phyloP scores from a whole-genome alignment of 2,329 filamentous ascomycete species.

The Madurella fahalii region DNA sequence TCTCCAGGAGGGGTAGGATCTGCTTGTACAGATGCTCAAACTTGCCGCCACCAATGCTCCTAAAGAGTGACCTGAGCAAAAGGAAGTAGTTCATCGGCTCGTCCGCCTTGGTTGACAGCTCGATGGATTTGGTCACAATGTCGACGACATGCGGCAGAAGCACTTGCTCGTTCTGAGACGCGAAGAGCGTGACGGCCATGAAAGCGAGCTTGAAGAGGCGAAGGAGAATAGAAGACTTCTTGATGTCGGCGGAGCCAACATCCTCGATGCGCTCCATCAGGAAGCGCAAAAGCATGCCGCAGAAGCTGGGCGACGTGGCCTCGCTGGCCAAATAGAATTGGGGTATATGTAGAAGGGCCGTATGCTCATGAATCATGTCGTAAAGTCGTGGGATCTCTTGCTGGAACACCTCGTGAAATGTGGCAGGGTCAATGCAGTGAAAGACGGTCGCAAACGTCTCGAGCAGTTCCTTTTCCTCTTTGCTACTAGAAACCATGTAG shows the following conservation, averaged over 20 bases:
- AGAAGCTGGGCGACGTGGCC: constrained; percentile 94
- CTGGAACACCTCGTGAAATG: constrained; percentile 97
- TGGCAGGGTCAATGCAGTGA: constrained; percentile 95
- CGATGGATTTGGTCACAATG: constrained; percentile 95
- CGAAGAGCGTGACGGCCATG: constrained; percentile 98
- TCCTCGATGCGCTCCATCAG: constrained; percentile 95
- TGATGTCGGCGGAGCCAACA: constrained; percentile 86
- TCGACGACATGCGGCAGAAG: constrained; percentile 93
- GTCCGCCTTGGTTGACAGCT: constrained; percentile 89
- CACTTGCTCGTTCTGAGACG: constrained; percentile 90
- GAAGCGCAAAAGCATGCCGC: constrained; percentile 95
- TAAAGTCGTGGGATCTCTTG: constrained; percentile 96
- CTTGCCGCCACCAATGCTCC: constrained; percentile 93
- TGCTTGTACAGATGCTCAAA: constrained; percentile 99
- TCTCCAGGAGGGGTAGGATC: constrained; percentile 90
- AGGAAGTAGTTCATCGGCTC: constrained; percentile 99
- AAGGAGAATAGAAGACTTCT: constrained; percentile 87
- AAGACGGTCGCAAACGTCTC: constrained; percentile 99
- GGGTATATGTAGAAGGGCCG: constrained; percentile 86
- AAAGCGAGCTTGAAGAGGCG: constrained; percentile 97
- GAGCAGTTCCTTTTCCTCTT: constrained; percentile 94
- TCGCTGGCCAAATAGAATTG: constrained; percentile 99
- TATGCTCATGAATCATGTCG: constrained; percentile 96
- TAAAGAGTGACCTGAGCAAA: constrained; percentile 83
- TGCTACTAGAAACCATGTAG: constrained; percentile 88